Evolutionary conservation across 1,284 basidiomycete species (phyloP).

Genomic region (Apiotrichum montevideense): DNA sequence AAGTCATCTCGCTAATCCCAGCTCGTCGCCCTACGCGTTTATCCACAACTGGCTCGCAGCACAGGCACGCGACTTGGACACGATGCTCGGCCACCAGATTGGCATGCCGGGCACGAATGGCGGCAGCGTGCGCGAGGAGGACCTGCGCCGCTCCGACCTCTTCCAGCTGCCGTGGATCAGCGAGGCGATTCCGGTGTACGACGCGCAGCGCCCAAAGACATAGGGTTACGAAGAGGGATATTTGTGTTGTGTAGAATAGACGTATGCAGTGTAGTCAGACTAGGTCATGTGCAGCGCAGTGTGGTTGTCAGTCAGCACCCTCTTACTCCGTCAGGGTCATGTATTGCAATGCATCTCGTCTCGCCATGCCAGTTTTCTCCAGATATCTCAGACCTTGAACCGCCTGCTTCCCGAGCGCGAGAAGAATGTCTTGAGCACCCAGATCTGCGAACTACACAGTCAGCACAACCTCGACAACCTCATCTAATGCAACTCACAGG

Average conservation of each 20-base stretch:
- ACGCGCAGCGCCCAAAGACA: constrained; percentile 24
- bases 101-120: constrained; percentile 57
- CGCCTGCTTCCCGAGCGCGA: constrained; percentile 61
- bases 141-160: constrained; percentile 78
- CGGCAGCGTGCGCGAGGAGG: constrained; percentile 67
- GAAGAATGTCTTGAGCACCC: constrained; percentile 87
- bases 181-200: constrained; percentile 46
- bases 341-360: constrained; percentile 6
- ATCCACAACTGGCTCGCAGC: constrained; percentile 85
- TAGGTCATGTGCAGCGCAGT: too few relatives aligned
- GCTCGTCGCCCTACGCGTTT: constrained; percentile 53
- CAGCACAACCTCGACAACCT: background rate
- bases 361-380: background rate
- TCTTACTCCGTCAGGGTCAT: background rate
- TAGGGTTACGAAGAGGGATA: background rate
- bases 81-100: constrained; percentile 67
- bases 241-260: background rate
- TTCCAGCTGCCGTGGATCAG: constrained; percentile 78
- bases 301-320: too few relatives aligned
- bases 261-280: constrained; percentile 1
- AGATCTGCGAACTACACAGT: constrained; percentile 66
- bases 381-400: constrained; percentile 19
- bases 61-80: constrained; percentile 84
- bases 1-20: constrained; percentile 3
- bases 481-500: constrained; percentile 27